Evolutionary conservation across 1,284 basidiomycete species (phyloP).

Genomic region (Pseudozyma sp.): DNA sequence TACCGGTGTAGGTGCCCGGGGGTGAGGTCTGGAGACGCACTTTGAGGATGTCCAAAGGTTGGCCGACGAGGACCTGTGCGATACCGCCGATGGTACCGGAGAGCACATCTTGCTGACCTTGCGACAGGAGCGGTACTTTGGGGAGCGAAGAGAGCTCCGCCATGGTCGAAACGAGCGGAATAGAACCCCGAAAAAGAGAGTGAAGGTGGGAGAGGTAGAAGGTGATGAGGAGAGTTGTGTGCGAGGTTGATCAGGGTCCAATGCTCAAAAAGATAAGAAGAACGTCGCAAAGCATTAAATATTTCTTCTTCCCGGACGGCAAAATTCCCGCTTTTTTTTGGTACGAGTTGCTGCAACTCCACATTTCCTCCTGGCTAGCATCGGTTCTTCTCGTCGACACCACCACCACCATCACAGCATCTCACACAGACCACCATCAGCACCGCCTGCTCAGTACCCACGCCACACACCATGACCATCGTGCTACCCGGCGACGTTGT

Average conservation of each 20-base stretch:
- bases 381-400: not conserved
- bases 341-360: not conserved
- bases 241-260: too few species aligned
- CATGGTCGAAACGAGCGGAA: slow-evolving; percentile 6
- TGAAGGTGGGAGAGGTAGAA: not conserved
- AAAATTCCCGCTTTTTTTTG: slow-evolving; percentile 1
- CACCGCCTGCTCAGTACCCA: not conserved
- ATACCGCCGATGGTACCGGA: slow-evolving; percentile 79
- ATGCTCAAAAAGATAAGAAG: too few species aligned
- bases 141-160: slow-evolving; percentile 39
- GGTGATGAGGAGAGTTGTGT: not conserved
- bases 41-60: slow-evolving; percentile 97
- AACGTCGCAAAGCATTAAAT: too few species aligned
- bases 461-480: slow-evolving; percentile 37
- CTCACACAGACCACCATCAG: too few species aligned
- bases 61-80: slow-evolving; percentile 90
- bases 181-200: not conserved
- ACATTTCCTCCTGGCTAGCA: not conserved
- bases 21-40: slow-evolving; percentile 94
- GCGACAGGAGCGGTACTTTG: slow-evolving; percentile 40
- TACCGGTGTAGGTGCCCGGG: slow-evolving; percentile 85
- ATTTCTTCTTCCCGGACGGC: slow-evolving; percentile 16
- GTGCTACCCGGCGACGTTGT: slow-evolving; percentile 60
- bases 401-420: not conserved
- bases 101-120: slow-evolving; percentile 53